Percentiles rank a stretch among this genome's conserved stretches.
These are phyloP conservation scores for Croton laevigatus DNA, from an alignment of 441 rosid genomes.

Conservation along the genomic window DNA sequence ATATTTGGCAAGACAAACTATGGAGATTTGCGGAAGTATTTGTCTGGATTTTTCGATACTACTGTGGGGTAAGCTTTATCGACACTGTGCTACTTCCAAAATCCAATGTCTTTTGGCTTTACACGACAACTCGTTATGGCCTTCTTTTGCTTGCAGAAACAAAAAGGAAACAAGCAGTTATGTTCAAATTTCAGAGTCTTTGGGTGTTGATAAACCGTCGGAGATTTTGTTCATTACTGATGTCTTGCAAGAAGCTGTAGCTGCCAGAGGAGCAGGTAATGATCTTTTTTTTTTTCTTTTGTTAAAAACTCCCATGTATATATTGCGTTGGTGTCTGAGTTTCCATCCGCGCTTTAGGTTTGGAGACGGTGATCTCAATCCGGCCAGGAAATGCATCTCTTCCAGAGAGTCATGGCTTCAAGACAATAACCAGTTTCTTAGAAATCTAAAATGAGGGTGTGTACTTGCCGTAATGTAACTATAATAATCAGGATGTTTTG, in stretches of 20 bases:
- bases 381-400: conserved; percentile 83
- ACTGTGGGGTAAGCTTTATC: conserved; percentile 59
- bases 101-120: neutral
- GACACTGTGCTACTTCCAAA: neutral
- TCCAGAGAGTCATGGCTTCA: conserved; percentile 75
- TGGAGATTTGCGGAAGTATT: conserved; percentile 81
- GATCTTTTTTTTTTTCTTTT: neutral
- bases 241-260: conserved; percentile 83
- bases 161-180: conserved; percentile 78
- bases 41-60: conserved; percentile 87
- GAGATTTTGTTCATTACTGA: conserved; percentile 80
- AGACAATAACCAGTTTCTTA: conserved; percentile 61
- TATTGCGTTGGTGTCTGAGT: conserved; percentile 17
- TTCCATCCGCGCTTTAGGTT: conserved; percentile 37
- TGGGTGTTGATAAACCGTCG: conserved; percentile 81
- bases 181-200: conserved; percentile 59
- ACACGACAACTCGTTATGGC: neutral
- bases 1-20: conserved; percentile 71
- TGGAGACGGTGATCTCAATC: conserved; percentile 63
- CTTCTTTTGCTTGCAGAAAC: conserved; percentile 48
- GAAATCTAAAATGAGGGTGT: conserved; percentile 44
- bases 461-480: conserved; percentile 7
- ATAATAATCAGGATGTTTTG: too few relatives aligned
- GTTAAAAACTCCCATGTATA: too few relatives aligned
- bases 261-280: conserved; percentile 88